These are phyloP conservation scores for Oldenlandia corymbosa DNA, from an alignment of 257 asterid genomes.

Conservation along the genomic window DNA sequence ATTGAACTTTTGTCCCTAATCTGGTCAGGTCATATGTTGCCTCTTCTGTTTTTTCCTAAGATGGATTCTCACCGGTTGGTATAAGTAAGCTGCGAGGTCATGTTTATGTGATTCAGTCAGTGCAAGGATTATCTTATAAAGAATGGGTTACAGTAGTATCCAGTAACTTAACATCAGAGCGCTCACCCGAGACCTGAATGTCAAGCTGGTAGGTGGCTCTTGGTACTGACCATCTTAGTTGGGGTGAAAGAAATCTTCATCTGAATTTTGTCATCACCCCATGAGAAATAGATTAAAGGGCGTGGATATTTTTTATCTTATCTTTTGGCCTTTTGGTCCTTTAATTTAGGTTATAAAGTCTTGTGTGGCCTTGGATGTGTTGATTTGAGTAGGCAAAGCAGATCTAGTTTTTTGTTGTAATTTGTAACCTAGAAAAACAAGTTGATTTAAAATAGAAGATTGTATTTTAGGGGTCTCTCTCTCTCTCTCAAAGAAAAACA, in stretches of 20 bases:
- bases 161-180: neutral
- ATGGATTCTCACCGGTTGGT: constrained; percentile 91
- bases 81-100: constrained; percentile 40
- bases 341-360: neutral
- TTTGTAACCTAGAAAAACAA: too few relatives aligned
- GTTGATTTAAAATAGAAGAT: neutral
- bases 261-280: neutral
- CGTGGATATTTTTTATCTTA: neutral
- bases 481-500: too few relatives aligned
- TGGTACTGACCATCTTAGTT: neutral
- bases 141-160: neutral
- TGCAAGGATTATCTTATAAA: neutral
- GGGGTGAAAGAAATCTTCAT: neutral
- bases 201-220: neutral
- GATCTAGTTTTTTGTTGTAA: neutral
- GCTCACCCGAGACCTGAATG: neutral
- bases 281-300: neutral
- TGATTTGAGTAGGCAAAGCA: neutral
- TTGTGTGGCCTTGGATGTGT: neutral
- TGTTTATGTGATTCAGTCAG: too few relatives aligned
- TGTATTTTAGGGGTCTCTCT: neutral
- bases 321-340: neutral
- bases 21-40: constrained; percentile 67
- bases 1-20: neutral
- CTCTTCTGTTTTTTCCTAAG: constrained; percentile 69